These are phyloP conservation scores for Cryptosporidium sp. DNA, from an alignment of 169 alveolate genomes.

Conservation along the genomic window DNA sequence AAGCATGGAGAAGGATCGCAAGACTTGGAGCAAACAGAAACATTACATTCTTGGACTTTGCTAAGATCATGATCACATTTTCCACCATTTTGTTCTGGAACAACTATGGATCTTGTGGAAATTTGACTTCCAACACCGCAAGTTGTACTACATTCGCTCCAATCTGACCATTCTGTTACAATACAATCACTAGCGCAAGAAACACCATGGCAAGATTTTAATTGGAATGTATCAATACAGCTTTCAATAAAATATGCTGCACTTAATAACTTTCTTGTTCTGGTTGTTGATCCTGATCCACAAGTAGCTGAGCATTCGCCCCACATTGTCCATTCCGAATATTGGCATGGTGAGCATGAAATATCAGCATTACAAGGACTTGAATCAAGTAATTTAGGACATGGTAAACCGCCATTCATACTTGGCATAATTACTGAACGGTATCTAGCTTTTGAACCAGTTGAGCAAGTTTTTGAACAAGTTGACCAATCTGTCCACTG, in stretches of 20 bases:
- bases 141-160: conserved; percentile 74
- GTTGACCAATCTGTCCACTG: conserved; percentile 81
- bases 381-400: conserved; percentile 32
- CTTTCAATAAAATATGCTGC: conserved; percentile 1
- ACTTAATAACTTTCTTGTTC: conserved; percentile 77
- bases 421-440: conserved; percentile 72
- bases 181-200: conserved; percentile 61
- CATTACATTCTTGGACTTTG: conserved; percentile 37
- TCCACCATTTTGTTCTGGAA: conserved; percentile 50
- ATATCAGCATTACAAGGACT: conserved; percentile 52
- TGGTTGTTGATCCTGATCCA: conserved; percentile 49
- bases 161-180: conserved; percentile 75
- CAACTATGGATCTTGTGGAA: conserved; percentile 39
- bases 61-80: conserved; percentile 14
- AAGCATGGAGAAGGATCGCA: conserved; percentile 71
- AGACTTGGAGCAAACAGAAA: conserved; percentile 15
- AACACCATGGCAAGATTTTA: conserved; percentile 47
- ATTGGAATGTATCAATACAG: conserved; percentile 49
- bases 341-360: conserved; percentile 47
- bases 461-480: conserved; percentile 76
- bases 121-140: conserved; percentile 56
- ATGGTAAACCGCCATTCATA: conserved; percentile 56
- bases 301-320: conserved; percentile 31
- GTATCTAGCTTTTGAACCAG: conserved; percentile 48
- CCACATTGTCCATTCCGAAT: conserved; percentile 34